Percentiles rank a stretch among this genome's conserved stretches.
Conservation (phyloP, 768 basidiomycete genomes). For the Pleurotus salmoneostramineus region DNA sequence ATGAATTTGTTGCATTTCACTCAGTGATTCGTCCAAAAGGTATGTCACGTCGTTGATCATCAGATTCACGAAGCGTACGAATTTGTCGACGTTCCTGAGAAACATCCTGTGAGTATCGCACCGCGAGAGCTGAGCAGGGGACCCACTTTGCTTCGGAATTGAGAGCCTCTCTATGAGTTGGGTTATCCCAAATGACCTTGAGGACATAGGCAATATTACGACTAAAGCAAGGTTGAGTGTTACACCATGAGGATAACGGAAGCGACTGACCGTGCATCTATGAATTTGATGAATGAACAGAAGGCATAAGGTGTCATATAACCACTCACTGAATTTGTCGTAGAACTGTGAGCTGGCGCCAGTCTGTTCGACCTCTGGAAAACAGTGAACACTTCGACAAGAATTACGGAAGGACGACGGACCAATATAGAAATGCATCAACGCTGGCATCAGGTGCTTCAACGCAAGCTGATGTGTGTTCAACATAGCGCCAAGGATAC, state of each 20-base stretch:
- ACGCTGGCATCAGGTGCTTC: conserved; percentile 83
- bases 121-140: conserved; percentile 7
- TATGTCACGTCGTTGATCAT: conserved; percentile 99
- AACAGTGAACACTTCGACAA: background rate
- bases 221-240: conserved; percentile 32
- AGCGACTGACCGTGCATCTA: conserved; percentile 49
- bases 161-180: conserved; percentile 82
- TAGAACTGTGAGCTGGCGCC: conserved; percentile 98
- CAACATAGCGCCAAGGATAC: conserved; percentile 77
- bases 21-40: conserved; percentile 93
- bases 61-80: conserved; percentile 93
- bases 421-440: conserved; percentile 97
- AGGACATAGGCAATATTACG: conserved; percentile 86
- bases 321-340: conserved; percentile 88
- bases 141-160: conserved; percentile 69
- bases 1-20: conserved; percentile 85
- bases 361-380: conserved; percentile 91
- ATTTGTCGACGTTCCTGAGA: conserved; percentile 81
- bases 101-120: background rate
- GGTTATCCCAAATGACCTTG: conserved; percentile 90
- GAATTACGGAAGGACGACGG: conserved; percentile 15
- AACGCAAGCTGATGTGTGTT: conserved; percentile 84
- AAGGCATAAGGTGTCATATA: background rate
- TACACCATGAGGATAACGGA: background rate
- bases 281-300: conserved; percentile 6